Evolutionary conservation across 1,139 yeast genomes (phyloP).

Genomic region (Geotrichum aggregatum): DNA sequence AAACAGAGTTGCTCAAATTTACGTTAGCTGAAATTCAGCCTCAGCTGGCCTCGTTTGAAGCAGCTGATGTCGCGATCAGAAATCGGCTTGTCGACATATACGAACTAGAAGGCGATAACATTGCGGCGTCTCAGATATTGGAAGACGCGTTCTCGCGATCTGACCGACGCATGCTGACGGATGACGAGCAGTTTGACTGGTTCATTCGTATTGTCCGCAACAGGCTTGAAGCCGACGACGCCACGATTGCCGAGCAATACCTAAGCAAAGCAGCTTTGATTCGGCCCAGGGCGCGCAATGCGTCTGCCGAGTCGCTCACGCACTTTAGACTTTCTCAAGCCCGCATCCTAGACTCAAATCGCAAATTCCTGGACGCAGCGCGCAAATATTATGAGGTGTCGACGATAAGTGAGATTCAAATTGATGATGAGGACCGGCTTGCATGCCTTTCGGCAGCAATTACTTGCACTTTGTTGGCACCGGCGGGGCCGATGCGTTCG

Average conservation of each 20-base stretch:
- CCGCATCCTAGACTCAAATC: constrained; percentile 35
- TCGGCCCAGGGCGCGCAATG: constrained; percentile 24
- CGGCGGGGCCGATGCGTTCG: constrained; percentile 39
- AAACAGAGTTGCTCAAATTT: constrained; percentile 21
- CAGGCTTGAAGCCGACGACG: constrained; percentile 36
- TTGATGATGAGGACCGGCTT: constrained; percentile 33
- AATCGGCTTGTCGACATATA: constrained; percentile 32
- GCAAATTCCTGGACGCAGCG: constrained; percentile 37
- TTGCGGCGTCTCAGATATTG: constrained; percentile 33
- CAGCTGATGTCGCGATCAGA: constrained; percentile 32
- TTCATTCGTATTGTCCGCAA: constrained; percentile 35
- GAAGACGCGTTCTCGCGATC: constrained; percentile 31
- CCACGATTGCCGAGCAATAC: constrained; percentile 35
- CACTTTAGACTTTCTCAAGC: constrained; percentile 39
- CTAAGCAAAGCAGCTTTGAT: constrained; percentile 35
- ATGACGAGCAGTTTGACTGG: constrained; percentile 31
- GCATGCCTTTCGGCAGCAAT: constrained; percentile 37
- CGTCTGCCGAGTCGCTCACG: constrained; percentile 24
- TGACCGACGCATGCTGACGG: constrained; percentile 28
- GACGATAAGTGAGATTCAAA: constrained; percentile 26
- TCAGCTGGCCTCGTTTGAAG: constrained; percentile 31
- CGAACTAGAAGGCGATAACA: constrained; percentile 29
- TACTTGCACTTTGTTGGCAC: constrained; percentile 36
- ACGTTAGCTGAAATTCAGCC: constrained; percentile 26
- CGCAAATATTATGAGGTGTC: constrained; percentile 36